Evolutionary conservation across 176 grass and related monocot species (phyloP).

Genomic region (Paspalum notatum): DNA sequence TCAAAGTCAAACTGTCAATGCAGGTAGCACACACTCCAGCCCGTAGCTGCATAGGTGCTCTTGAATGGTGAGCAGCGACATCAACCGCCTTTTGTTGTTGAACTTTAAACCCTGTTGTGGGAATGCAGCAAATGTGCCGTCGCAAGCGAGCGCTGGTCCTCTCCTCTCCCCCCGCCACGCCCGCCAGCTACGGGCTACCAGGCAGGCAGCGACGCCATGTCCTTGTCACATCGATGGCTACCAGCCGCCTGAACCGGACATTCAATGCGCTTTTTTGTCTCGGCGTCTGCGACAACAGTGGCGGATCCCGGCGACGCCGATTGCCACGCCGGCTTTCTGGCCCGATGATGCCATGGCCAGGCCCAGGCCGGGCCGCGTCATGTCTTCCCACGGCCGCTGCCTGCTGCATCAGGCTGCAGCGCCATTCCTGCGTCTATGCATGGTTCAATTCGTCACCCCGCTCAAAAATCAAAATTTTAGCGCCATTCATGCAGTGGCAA

Average conservation of each 20-base stretch:
- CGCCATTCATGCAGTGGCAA: no score
- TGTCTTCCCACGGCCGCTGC: not conserved
- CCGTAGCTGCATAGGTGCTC: no score
- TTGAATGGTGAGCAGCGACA: no score
- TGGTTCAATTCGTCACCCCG: not conserved
- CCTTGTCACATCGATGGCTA: slow-evolving; percentile 20
- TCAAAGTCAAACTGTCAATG: no score
- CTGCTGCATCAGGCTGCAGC: not conserved
- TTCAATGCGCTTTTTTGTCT: slow-evolving; percentile 24
- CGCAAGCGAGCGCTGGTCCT: no score
- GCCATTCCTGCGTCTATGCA: not conserved
- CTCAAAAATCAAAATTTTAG: not conserved
- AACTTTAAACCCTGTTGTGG: no score
- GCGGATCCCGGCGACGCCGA: not conserved
- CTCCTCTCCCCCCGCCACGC: no score
- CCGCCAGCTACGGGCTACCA: no score
- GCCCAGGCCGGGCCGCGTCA: not conserved
- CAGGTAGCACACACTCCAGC: no score
- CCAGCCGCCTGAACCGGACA: slow-evolving; percentile 6
- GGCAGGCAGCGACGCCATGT: slow-evolving; percentile 2
- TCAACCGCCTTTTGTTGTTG: no score
- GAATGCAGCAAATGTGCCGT: no score
- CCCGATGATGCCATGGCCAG: not conserved
- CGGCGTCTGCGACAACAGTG: slow-evolving; percentile 27
- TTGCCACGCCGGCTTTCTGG: slow-evolving; percentile 22